Percentiles rank a stretch among this genome's conserved stretches.
Evolutionary conservation across 2,329 filamentous ascomycete genomes (phyloP).

Genomic region (Tolypocladium paradoxum): DNA sequence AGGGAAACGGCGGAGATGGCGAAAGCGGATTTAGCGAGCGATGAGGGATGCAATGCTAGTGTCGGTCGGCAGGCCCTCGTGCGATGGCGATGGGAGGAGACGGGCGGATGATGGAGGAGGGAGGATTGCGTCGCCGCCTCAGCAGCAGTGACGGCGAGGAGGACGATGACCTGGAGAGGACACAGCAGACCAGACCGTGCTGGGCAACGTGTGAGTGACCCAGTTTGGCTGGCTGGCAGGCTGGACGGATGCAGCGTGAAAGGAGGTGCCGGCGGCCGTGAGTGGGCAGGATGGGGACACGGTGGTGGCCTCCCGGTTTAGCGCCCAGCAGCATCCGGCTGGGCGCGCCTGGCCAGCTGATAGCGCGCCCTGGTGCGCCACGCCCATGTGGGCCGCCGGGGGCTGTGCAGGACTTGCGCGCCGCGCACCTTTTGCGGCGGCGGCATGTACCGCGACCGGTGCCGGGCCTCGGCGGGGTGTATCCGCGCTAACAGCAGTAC

Average conservation of each 20-base stretch:
- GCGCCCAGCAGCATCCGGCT: background rate
- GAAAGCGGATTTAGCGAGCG: background rate
- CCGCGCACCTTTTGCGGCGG: background rate
- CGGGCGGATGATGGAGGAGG: background rate
- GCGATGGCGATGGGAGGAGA: background rate
- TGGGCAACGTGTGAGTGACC: background rate
- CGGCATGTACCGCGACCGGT: background rate
- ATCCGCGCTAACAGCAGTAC: constrained; percentile 15
- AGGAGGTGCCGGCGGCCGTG: background rate
- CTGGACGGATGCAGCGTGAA: background rate
- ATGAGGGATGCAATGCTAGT: background rate
- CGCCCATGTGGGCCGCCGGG: background rate
- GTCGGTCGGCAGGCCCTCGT: background rate
- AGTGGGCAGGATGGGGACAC: background rate
- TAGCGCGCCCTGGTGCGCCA: background rate
- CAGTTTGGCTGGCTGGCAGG: background rate
- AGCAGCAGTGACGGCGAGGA: background rate
- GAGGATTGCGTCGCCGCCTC: background rate
- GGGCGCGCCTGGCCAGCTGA: background rate
- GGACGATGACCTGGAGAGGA: background rate
- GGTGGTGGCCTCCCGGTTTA: background rate
- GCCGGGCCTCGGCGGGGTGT: constrained; percentile 2
- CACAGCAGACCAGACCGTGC: background rate
- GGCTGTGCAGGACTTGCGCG: background rate
- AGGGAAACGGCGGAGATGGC: background rate